phyloP scores from a whole-genome alignment of 208 protist genomes.

The Lotmaria passim region DNA sequence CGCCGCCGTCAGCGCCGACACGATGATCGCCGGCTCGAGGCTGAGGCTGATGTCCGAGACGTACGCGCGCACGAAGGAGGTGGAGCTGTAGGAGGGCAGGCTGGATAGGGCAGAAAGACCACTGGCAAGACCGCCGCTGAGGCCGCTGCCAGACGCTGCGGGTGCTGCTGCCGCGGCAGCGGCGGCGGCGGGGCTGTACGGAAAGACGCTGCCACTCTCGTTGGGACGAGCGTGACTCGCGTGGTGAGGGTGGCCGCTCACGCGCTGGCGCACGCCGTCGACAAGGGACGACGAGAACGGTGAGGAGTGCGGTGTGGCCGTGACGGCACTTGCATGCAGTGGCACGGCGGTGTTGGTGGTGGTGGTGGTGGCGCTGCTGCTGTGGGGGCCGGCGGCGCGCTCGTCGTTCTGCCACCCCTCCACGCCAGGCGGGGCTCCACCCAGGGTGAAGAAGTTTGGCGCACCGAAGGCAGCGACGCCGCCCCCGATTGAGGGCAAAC shows the following conservation, averaged over 20 bases:
- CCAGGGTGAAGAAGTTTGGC: too few relatives aligned
- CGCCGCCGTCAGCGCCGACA: conserved; percentile 61
- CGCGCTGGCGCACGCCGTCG: not conserved
- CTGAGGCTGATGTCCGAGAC: conserved; percentile 77
- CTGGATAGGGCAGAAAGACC: conserved; percentile 34
- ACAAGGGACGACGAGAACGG: too few relatives aligned
- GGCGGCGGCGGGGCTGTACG: not conserved
- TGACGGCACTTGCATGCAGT: too few relatives aligned
- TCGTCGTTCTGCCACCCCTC: too few relatives aligned
- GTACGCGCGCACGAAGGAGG: conserved; percentile 87
- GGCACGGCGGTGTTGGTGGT: too few relatives aligned
- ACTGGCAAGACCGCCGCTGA: conserved; percentile 11
- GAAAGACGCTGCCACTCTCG: not conserved
- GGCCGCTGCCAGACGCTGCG: not conserved
- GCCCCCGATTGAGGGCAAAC: too few relatives aligned
- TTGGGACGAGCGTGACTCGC: not conserved
- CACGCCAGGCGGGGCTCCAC: too few relatives aligned
- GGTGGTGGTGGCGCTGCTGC: too few relatives aligned
- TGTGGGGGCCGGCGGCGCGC: too few relatives aligned
- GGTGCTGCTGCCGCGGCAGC: conserved; percentile 4
- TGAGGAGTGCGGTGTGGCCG: too few relatives aligned
- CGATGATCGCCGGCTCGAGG: conserved; percentile 70
- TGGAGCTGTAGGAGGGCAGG: conserved; percentile 77
- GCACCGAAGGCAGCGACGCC: too few relatives aligned
- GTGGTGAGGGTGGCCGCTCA: not conserved